phyloP scores from a whole-genome alignment of 129 eudicot species.

The Scalesia atractyloides region DNA sequence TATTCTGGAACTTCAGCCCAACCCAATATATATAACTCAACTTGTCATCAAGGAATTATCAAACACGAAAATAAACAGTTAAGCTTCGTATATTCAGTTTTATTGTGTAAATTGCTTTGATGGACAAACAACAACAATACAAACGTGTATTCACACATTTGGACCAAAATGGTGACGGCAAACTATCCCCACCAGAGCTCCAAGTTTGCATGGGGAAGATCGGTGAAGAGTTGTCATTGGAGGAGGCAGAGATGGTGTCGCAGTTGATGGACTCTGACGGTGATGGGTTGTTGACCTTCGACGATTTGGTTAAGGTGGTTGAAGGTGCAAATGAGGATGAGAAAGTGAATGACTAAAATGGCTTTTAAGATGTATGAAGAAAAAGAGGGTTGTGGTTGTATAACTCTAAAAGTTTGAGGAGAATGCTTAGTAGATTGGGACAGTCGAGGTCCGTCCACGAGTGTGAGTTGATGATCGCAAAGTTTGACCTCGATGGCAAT shows the following conservation, averaged over 20 bases:
- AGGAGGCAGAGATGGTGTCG: slow-evolving; percentile 58
- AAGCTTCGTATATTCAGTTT: not conserved
- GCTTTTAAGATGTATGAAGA: slow-evolving; percentile 57
- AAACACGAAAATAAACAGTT: not conserved
- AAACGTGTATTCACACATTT: slow-evolving; percentile 52
- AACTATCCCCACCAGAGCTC: slow-evolving; percentile 54
- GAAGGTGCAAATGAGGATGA: slow-evolving; percentile 59
- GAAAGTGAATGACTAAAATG: slow-evolving; percentile 40
- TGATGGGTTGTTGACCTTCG: slow-evolving; percentile 51
- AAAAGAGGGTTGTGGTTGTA: slow-evolving; percentile 38
- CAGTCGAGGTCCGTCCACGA: too few species aligned
- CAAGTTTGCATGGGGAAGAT: slow-evolving; percentile 43
- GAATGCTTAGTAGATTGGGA: too few species aligned
- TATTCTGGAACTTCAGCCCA: not conserved
- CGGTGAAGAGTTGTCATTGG: slow-evolving; percentile 40
- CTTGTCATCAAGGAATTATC: not conserved
- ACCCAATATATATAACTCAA: slow-evolving; percentile 6
- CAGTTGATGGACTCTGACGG: slow-evolving; percentile 48
- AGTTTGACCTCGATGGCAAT: too few species aligned
- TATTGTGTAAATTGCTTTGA: not conserved
- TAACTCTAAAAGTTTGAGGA: too few species aligned
- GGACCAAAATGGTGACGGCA: slow-evolving; percentile 60
- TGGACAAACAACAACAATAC: slow-evolving; percentile 44
- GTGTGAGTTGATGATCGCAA: too few species aligned
- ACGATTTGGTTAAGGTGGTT: slow-evolving; percentile 48